Conservation (phyloP, 306 rosid species). For the Mucuna pruriens region DNA sequence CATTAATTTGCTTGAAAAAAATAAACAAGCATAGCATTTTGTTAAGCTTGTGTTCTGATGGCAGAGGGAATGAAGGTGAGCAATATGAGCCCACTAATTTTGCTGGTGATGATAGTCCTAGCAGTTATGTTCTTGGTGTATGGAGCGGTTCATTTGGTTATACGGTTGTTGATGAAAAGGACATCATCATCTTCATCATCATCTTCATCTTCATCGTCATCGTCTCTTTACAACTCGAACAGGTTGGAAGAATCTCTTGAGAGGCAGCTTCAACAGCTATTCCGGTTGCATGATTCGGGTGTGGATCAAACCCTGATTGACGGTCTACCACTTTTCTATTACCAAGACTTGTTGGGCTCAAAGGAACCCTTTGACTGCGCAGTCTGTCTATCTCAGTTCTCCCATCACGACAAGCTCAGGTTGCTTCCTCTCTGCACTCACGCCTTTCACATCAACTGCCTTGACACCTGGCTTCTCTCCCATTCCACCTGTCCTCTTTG, state of each 20-base stretch:
- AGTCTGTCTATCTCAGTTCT: slow-evolving; percentile 77
- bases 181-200: slow-evolving; percentile 55
- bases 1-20: too few relatives aligned
- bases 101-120: slow-evolving; percentile 66
- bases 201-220: too few relatives aligned
- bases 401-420: slow-evolving; percentile 67
- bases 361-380: slow-evolving; percentile 90
- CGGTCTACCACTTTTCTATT: slow-evolving; percentile 71
- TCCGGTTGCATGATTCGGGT: slow-evolving; percentile 80
- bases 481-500: slow-evolving; percentile 94
- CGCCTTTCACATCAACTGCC: slow-evolving; percentile 82
- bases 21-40: too few relatives aligned
- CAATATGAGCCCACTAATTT: slow-evolving; percentile 68
- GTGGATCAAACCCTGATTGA: slow-evolving; percentile 74
- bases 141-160: slow-evolving; percentile 67
- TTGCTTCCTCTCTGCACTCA: slow-evolving; percentile 82
- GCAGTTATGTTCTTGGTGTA: slow-evolving; percentile 73
- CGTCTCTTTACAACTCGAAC: slow-evolving; percentile 58
- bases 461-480: slow-evolving; percentile 92
- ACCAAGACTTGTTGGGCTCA: slow-evolving; percentile 61
- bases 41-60: too few relatives aligned
- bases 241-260: slow-evolving; percentile 62
- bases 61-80: too few relatives aligned
- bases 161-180: slow-evolving; percentile 61
- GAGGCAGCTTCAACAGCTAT: slow-evolving; percentile 91